A percentile compares a stretch with the other conserved stretches of the same genome.
Evolutionary conservation across 306 rosid species (phyloP).

Genomic region (Fragaria ananassa): DNA sequence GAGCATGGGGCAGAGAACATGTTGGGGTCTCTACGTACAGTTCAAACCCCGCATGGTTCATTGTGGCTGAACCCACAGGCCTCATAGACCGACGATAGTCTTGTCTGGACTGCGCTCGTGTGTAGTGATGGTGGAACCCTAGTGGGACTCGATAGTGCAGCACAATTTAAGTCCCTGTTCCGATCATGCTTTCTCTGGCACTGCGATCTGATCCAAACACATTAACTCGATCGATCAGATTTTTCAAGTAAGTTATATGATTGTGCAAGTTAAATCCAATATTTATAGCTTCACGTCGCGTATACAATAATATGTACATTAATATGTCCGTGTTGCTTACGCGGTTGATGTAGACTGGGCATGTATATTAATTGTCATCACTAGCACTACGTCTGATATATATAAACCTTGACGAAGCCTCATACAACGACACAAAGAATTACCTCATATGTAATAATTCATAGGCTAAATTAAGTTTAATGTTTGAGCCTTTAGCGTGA

Average conservation of each 20-base stretch:
- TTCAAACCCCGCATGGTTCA: conserved; percentile 4
- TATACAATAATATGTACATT: too few relatives aligned
- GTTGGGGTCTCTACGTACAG: not conserved
- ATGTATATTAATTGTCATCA: too few relatives aligned
- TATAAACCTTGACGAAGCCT: too few relatives aligned
- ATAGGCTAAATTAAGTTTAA: not conserved
- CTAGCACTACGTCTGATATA: too few relatives aligned
- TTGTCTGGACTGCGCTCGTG: conserved; percentile 20
- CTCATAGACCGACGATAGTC: conserved; percentile 2
- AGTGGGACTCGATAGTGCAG: not conserved
- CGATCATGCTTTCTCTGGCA: not conserved
- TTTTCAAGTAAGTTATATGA: not conserved
- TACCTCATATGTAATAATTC: not conserved
- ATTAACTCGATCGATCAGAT: not conserved
- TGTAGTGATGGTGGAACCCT: conserved; percentile 18
- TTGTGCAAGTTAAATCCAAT: too few relatives aligned
- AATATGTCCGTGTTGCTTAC: too few relatives aligned
- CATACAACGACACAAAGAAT: not conserved
- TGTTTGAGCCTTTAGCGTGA: not conserved
- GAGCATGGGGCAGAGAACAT: conserved; percentile 6
- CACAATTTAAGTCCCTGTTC: not conserved
- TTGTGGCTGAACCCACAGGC: conserved; percentile 13
- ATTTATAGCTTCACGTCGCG: too few relatives aligned
- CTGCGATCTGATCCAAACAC: not conserved
- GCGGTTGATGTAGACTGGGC: too few relatives aligned